phyloP scores from a whole-genome alignment of 1,284 basidiomycete species.

The Cystobasidiaceae sp. region DNA sequence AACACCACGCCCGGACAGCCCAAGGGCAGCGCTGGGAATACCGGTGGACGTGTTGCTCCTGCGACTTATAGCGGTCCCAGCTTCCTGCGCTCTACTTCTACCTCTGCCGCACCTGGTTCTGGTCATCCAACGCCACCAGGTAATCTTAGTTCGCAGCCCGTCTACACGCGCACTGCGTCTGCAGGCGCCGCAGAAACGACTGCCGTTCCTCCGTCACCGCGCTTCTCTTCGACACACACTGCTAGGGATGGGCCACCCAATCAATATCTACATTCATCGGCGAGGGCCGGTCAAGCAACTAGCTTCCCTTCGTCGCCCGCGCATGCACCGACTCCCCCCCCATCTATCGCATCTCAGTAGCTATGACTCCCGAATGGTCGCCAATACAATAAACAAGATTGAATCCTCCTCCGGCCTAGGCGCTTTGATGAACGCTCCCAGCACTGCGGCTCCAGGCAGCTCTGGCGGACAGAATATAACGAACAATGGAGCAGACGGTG shows the following conservation, averaged over 20 bases:
- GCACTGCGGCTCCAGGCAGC: not conserved
- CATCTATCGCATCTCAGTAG: conserved; percentile 3
- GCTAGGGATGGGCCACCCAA: too few relatives aligned
- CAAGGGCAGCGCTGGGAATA: not conserved
- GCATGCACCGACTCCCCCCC: not conserved
- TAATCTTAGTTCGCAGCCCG: too few relatives aligned
- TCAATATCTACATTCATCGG: too few relatives aligned
- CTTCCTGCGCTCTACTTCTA: conserved; percentile 3
- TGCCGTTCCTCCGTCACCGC: too few relatives aligned
- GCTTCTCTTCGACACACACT: too few relatives aligned
- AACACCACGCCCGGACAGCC: too few relatives aligned
- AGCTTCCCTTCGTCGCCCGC: not conserved
- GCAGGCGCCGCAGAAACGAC: too few relatives aligned
- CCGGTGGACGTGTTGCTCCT: not conserved
- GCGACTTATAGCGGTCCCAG: not conserved
- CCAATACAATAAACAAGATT: conserved; percentile 26
- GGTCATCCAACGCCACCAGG: too few relatives aligned
- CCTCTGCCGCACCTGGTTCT: not conserved
- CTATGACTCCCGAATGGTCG: conserved; percentile 25
- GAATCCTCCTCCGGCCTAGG: conserved; percentile 5
- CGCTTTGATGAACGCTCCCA: not conserved
- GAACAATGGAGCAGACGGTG: conserved; percentile 6
- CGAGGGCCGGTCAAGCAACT: too few relatives aligned
- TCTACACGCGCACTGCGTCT: too few relatives aligned
- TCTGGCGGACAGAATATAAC: not conserved